These are phyloP conservation scores for Stevia rebaudiana DNA, from an alignment of 140 eudicot species.

Conservation along the genomic window DNA sequence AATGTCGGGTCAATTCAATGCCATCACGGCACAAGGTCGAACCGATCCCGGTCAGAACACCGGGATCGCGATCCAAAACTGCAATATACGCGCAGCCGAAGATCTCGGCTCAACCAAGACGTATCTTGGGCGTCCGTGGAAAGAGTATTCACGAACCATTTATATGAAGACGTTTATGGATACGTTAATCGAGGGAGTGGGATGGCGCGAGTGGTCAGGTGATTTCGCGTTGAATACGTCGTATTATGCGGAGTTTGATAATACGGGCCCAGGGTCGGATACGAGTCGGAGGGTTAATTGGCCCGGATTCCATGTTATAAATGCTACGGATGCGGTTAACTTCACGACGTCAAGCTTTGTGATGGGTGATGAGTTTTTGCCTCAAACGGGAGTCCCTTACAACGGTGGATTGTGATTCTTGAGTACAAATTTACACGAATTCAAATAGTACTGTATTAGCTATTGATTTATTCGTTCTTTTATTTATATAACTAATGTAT, in stretches of 20 bases:
- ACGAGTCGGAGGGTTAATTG: constrained; percentile 39
- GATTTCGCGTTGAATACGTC: constrained; percentile 46
- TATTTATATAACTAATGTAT: neutral
- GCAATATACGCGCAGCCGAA: constrained; percentile 38
- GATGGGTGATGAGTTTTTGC: constrained; percentile 40
- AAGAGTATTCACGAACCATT: constrained; percentile 39
- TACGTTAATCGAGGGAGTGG: constrained; percentile 25
- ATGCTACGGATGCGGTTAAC: constrained; percentile 36
- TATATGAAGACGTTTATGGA: constrained; percentile 41
- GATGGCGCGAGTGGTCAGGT: constrained; percentile 47
- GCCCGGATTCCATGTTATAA: constrained; percentile 39
- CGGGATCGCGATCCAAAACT: constrained; percentile 44
- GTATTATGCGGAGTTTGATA: constrained; percentile 48
- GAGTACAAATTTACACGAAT: neutral
- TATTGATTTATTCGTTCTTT: constrained; percentile 15
- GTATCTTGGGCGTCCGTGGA: constrained; percentile 52
- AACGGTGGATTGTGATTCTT: constrained; percentile 31
- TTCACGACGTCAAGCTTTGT: constrained; percentile 37
- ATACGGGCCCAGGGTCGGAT: constrained; percentile 41
- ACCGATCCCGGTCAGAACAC: constrained; percentile 56
- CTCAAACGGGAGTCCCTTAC: constrained; percentile 51
- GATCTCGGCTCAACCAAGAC: constrained; percentile 44
- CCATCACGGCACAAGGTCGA: constrained; percentile 60
- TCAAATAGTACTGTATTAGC: neutral
- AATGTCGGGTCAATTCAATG: constrained; percentile 43